phyloP scores from a whole-genome alignment of 2,329 filamentous ascomycete genomes.

The Knufia fluminis region DNA sequence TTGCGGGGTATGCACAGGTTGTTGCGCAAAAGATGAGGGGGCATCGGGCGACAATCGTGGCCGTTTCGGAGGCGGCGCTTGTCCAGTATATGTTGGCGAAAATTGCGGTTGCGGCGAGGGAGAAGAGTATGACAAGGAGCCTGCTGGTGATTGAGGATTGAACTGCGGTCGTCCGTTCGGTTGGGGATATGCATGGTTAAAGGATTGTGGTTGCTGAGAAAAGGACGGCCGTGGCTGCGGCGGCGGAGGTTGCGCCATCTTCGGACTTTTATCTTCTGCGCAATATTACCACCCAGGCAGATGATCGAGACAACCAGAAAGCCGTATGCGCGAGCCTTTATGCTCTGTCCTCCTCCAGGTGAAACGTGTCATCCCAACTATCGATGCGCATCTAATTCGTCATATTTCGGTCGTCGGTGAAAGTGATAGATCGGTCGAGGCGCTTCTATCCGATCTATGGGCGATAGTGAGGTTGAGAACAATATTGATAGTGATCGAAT shows the following conservation, averaged over 20 bases:
- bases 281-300: constrained; percentile 2
- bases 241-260: constrained; percentile 16
- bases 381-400: constrained; percentile 2
- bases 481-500: not conserved
- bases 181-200: constrained; percentile 15
- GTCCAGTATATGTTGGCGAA: constrained; percentile 35
- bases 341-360: constrained; percentile 13
- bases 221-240: constrained; percentile 18
- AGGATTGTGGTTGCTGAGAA: constrained; percentile 15
- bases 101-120: constrained; percentile 50
- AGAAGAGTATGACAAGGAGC: constrained; percentile 41
- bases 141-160: constrained; percentile 19
- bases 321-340: constrained; percentile 17
- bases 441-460: not conserved
- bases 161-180: constrained; percentile 15
- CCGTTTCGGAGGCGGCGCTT: constrained; percentile 62
- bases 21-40: constrained; percentile 47
- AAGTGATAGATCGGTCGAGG: not conserved
- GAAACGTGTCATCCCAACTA: constrained; percentile 16
- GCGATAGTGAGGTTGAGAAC: not conserved
- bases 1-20: constrained; percentile 29
- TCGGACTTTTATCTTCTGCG: constrained; percentile 8
- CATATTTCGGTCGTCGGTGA: not conserved
- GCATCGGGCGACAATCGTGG: constrained; percentile 61
- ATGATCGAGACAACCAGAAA: not conserved